These are phyloP conservation scores for Aspergillus avenaceus DNA, from an alignment of 495 filamentous ascomycete species.

Conservation along the genomic window DNA sequence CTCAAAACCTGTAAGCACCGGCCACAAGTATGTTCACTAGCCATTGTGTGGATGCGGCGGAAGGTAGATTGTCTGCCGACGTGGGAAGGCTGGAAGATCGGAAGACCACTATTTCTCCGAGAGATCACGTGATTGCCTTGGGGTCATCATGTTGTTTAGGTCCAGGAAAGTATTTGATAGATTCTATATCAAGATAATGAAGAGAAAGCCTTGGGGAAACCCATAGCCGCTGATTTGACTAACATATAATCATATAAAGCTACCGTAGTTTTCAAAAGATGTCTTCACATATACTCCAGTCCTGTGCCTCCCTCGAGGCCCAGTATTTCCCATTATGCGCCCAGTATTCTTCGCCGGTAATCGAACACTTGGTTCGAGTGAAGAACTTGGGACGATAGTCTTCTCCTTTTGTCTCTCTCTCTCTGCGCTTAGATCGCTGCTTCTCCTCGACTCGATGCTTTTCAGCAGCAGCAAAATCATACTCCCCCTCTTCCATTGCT, in stretches of 20 bases:
- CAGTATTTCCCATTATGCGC: constrained; percentile 85
- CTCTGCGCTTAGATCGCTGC: constrained; percentile 72
- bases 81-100: not conserved
- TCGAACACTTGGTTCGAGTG: constrained; percentile 58
- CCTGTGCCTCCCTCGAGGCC: constrained; percentile 50
- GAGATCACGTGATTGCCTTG: constrained; percentile 1
- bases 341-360: constrained; percentile 92
- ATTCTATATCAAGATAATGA: not conserved
- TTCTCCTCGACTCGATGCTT: constrained; percentile 96
- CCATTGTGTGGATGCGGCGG: constrained; percentile 25
- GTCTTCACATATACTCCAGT: constrained; percentile 57
- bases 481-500: constrained; percentile 98
- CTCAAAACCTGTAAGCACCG: constrained; percentile 39
- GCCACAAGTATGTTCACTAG: constrained; percentile 38
- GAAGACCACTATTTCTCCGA: not conserved
- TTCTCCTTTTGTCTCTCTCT: constrained; percentile 70
- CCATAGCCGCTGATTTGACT: too few relatives aligned
- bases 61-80: not conserved
- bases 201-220: too few relatives aligned
- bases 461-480: constrained; percentile 86
- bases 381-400: constrained; percentile 89
- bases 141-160: not conserved
- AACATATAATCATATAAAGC: too few relatives aligned
- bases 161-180: not conserved
- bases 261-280: constrained; percentile 59